These are phyloP conservation scores for Canavalia ensiformis DNA, from an alignment of 306 rosid species.

Conservation along the genomic window DNA sequence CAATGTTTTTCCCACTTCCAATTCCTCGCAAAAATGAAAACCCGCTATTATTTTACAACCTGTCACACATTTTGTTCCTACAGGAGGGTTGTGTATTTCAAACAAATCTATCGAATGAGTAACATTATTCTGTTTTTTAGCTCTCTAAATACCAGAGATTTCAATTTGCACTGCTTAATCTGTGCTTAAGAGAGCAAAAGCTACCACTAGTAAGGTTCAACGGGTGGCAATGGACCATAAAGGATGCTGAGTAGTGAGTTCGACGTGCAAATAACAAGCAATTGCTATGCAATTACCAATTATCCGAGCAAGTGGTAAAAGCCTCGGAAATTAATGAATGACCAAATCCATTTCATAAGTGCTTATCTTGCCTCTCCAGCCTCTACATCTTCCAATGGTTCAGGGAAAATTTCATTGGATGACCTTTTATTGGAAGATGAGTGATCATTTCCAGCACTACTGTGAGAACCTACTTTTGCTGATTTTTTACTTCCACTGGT, in stretches of 20 bases:
- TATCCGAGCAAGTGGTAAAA: conserved; percentile 1
- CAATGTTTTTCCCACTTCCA: conserved; percentile 29
- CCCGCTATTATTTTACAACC: conserved; percentile 18
- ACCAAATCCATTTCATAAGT: conserved; percentile 41
- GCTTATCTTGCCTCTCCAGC: conserved; percentile 61
- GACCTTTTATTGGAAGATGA: conserved; percentile 82
- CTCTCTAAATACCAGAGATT: conserved; percentile 24
- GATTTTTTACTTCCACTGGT: conserved; percentile 64
- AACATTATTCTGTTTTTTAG: conserved; percentile 2
- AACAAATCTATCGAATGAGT: conserved; percentile 34
- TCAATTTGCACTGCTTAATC: conserved; percentile 15
- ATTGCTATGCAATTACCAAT: conserved; percentile 14
- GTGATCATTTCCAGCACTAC: conserved; percentile 76
- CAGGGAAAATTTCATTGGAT: conserved; percentile 92
- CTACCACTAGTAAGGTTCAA: conserved; percentile 6
- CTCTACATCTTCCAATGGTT: conserved; percentile 75
- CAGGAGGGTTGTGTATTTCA: neutral
- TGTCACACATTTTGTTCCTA: conserved; percentile 11
- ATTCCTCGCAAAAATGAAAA: conserved; percentile 33
- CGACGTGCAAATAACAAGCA: conserved; percentile 2
- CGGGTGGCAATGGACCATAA: conserved; percentile 30
- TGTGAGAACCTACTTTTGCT: conserved; percentile 72
- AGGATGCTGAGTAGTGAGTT: neutral
- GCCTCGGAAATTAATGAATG: conserved; percentile 39
- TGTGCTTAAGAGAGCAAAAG: conserved; percentile 19